Conservation (phyloP, 2,329 filamentous ascomycete genomes). For the Blumeria hordei region DNA sequence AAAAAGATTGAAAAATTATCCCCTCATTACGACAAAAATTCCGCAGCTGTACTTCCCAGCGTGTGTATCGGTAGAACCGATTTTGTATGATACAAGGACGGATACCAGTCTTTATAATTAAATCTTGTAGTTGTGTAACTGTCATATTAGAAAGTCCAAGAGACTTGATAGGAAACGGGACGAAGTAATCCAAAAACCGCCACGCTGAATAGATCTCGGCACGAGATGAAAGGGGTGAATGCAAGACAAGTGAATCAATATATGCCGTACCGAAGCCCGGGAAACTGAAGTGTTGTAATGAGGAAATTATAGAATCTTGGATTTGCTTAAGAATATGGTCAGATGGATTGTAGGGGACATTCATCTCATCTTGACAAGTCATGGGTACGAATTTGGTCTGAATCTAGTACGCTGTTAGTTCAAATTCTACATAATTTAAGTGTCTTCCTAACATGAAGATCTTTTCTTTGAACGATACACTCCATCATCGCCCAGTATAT, state of each 20-base stretch:
- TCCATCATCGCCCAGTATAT: slow-evolving; percentile 35
- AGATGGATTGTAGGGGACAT: not conserved
- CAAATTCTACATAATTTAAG: not conserved
- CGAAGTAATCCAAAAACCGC: slow-evolving; percentile 38
- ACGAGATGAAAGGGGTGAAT: slow-evolving; percentile 27
- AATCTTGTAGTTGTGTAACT: slow-evolving; percentile 27
- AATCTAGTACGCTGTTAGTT: slow-evolving; percentile 21
- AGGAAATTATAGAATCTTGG: slow-evolving; percentile 39
- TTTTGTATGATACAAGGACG: slow-evolving; percentile 50
- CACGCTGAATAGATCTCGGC: slow-evolving; percentile 37
- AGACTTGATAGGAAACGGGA: slow-evolving; percentile 36
- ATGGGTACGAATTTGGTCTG: slow-evolving; percentile 62
- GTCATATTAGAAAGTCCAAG: slow-evolving; percentile 57
- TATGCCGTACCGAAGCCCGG: slow-evolving; percentile 18
- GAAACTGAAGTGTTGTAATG: slow-evolving; percentile 25
- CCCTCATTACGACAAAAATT: slow-evolving; percentile 25
- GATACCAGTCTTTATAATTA: slow-evolving; percentile 23
- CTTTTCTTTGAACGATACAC: slow-evolving; percentile 29
- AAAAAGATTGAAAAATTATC: slow-evolving; percentile 34
- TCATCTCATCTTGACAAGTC: too few relatives aligned
- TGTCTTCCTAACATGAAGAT: slow-evolving; percentile 32
- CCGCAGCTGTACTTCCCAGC: slow-evolving; percentile 35
- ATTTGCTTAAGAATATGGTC: slow-evolving; percentile 23
- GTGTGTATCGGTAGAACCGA: slow-evolving; percentile 36
- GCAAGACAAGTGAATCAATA: slow-evolving; percentile 32